phyloP scores from a whole-genome alignment of 371 early-diverging fungal species.

The Apophysomyces trapeziformis region DNA sequence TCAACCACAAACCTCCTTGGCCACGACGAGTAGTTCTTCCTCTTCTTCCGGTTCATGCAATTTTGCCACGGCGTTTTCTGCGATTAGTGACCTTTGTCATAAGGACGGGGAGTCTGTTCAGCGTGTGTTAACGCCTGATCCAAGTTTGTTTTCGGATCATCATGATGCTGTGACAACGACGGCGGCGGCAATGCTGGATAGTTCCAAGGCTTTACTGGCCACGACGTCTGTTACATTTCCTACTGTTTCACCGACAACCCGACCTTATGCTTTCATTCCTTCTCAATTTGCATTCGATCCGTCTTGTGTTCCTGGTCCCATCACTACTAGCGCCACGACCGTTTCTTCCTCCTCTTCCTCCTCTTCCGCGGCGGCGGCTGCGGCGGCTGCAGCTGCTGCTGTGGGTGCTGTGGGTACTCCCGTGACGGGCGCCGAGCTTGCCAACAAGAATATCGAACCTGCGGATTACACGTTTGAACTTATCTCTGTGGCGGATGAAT shows the following conservation, averaged over 20 bases:
- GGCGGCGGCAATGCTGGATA: neutral
- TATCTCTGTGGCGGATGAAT: slow-evolving; percentile 57
- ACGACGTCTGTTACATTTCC: neutral
- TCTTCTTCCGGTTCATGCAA: slow-evolving; percentile 6
- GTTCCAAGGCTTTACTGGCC: neutral
- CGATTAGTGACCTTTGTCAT: slow-evolving; percentile 32
- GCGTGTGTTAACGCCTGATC: neutral
- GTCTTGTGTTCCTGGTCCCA: slow-evolving; percentile 7
- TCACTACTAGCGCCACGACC: neutral
- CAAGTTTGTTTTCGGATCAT: slow-evolving; percentile 15
- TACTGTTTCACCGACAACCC: slow-evolving; percentile 1
- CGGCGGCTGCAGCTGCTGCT: slow-evolving; percentile 31
- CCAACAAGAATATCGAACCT: slow-evolving; percentile 45
- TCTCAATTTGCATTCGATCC: slow-evolving; percentile 16
- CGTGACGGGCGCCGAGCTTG: slow-evolving; percentile 17
- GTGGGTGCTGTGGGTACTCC: slow-evolving; percentile 43
- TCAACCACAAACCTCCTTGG: slow-evolving; percentile 24
- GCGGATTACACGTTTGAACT: slow-evolving; percentile 57
- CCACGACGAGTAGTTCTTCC: neutral
- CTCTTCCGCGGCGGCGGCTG: slow-evolving; percentile 32
- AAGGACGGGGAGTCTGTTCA: slow-evolving; percentile 13
- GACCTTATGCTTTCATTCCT: neutral
- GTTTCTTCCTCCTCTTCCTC: slow-evolving; percentile 21
- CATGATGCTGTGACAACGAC: slow-evolving; percentile 8
- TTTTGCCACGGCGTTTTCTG: slow-evolving; percentile 32